These are phyloP conservation scores for Acarospora socialis DNA, from an alignment of 2,329 filamentous ascomycete species.

Conservation along the genomic window DNA sequence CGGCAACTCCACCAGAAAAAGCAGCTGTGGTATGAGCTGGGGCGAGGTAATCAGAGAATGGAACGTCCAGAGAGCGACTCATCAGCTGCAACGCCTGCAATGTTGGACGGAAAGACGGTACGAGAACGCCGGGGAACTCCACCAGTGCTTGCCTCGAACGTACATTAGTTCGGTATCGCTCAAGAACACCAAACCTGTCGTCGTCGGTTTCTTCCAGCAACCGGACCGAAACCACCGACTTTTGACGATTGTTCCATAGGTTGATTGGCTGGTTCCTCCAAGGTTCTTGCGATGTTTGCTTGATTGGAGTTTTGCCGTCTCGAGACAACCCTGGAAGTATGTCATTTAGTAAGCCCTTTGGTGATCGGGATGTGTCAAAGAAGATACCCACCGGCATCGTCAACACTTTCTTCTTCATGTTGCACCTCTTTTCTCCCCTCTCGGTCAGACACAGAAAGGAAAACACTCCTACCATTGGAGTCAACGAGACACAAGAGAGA, in stretches of 20 bases:
- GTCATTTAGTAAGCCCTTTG: too few species aligned
- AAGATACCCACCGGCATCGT: too few species aligned
- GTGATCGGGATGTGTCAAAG: too few species aligned
- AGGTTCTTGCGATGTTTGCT: too few species aligned
- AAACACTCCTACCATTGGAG: conserved; percentile 26
- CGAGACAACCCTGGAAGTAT: too few species aligned
- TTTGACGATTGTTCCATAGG: conserved; percentile 6
- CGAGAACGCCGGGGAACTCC: conserved; percentile 47
- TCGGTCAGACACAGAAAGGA: conserved; percentile 26
- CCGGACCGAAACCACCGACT: conserved; percentile 6
- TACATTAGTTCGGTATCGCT: conserved; percentile 3
- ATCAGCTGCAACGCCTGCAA: conserved; percentile 43
- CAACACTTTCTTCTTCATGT: conserved; percentile 1
- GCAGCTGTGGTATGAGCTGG: conserved; percentile 14
- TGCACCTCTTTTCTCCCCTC: conserved; percentile 1
- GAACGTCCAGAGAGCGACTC: conserved; percentile 29
- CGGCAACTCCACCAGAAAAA: conserved; percentile 10
- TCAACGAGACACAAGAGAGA: conserved; percentile 36
- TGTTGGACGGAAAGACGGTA: conserved; percentile 44
- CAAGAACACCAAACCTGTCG: conserved; percentile 10
- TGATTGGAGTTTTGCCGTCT: too few species aligned
- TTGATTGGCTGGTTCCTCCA: conserved; percentile 3
- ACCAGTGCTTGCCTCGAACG: conserved; percentile 26
- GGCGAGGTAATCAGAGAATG: conserved; percentile 36
- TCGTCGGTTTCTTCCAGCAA: conserved; percentile 7